Conservation (phyloP, 257 asterid genomes). For the Salvia hispanica region DNA sequence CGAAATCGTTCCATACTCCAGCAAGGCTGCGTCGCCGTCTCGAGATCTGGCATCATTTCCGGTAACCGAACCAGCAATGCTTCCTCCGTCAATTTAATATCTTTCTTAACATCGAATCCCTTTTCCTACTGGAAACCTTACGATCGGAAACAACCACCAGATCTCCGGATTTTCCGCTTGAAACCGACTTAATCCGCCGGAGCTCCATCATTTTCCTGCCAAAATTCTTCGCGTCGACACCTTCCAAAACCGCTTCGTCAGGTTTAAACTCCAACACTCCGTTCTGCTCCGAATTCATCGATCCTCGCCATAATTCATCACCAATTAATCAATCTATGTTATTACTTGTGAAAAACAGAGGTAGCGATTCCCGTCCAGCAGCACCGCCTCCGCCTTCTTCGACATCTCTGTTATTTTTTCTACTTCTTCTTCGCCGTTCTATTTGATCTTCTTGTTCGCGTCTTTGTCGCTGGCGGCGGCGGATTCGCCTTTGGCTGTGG, state of each 20-base stretch:
- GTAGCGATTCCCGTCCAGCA: too few relatives aligned
- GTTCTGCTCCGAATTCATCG: slow-evolving; percentile 16
- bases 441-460: too few relatives aligned
- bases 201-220: slow-evolving; percentile 39
- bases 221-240: slow-evolving; percentile 10
- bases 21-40: slow-evolving; percentile 4
- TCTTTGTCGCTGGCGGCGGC: too few relatives aligned
- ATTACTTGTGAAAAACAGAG: too few relatives aligned
- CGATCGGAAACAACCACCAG: not conserved
- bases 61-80: slow-evolving; percentile 3
- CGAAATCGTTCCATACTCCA: slow-evolving; percentile 45
- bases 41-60: not conserved
- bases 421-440: too few relatives aligned
- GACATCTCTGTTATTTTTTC: too few relatives aligned
- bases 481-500: too few relatives aligned
- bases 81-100: slow-evolving; percentile 5
- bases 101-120: slow-evolving; percentile 14
- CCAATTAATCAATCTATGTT: not conserved
- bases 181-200: slow-evolving; percentile 27
- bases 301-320: slow-evolving; percentile 6
- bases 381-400: too few relatives aligned
- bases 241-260: not conserved
- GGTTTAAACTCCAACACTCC: not conserved
- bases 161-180: slow-evolving; percentile 13
- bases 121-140: slow-evolving; percentile 13